Percentiles rank a stretch among this genome's conserved stretches.
These are phyloP conservation scores for Solioccasus polychromus DNA, from an alignment of 768 basidiomycete genomes.

Conservation along the genomic window DNA sequence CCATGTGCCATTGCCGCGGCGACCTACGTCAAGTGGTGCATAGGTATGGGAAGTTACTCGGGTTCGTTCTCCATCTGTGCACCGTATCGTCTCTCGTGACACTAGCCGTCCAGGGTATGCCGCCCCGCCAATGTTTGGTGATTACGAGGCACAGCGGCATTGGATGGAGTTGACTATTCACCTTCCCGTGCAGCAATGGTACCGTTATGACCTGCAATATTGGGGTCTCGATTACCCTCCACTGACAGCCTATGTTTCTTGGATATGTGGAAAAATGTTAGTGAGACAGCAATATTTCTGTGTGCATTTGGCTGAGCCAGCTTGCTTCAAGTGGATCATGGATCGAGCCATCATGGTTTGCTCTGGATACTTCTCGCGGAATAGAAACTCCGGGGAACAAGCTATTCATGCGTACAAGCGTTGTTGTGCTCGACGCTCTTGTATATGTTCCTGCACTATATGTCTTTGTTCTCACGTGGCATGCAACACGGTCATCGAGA, in stretches of 20 bases:
- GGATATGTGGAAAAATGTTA: constrained; percentile 75
- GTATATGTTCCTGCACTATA: constrained; percentile 75
- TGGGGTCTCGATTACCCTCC: constrained; percentile 98
- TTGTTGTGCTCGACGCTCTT: constrained; percentile 63
- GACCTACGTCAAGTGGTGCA: constrained; percentile 59
- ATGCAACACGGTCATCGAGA: constrained; percentile 64
- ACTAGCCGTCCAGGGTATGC: constrained; percentile 45
- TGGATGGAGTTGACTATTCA: constrained; percentile 93
- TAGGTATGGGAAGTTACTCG: constrained; percentile 79
- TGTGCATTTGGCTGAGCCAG: constrained; percentile 1
- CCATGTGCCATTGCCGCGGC: constrained; percentile 53
- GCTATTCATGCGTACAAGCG: constrained; percentile 78
- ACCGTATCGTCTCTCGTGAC: neutral
- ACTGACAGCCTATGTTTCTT: constrained; percentile 85
- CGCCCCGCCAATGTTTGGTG: constrained; percentile 83
- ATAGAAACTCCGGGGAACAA: constrained; percentile 65
- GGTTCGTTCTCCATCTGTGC: constrained; percentile 48
- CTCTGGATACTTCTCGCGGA: constrained; percentile 65
- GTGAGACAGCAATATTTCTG: constrained; percentile 29
- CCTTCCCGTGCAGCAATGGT: constrained; percentile 76
- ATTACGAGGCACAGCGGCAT: constrained; percentile 92
- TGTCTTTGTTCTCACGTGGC: constrained; percentile 65
- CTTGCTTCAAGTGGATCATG: constrained; percentile 41
- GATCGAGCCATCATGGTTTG: constrained; percentile 66
- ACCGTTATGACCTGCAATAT: constrained; percentile 81